These are phyloP conservation scores for Inga leiocalycina DNA, from an alignment of 306 rosid species.

Conservation along the genomic window DNA sequence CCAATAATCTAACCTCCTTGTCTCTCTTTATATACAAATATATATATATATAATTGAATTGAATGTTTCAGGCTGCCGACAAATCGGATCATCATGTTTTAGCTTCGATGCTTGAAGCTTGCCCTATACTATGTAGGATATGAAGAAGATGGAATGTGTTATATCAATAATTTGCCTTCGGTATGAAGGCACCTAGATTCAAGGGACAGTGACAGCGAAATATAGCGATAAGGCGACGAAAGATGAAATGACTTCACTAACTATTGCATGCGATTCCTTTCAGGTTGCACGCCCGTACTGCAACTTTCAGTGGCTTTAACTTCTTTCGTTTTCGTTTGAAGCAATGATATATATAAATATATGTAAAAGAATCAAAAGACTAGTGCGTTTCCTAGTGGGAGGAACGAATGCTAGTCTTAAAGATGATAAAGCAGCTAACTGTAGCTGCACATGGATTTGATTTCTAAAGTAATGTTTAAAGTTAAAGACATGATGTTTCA, in stretches of 20 bases:
- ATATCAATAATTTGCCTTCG: constrained; percentile 38
- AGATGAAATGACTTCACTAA: constrained; percentile 37
- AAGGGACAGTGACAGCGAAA: constrained; percentile 13
- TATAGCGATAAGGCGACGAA: neutral
- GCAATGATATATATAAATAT: neutral
- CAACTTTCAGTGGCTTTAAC: constrained; percentile 4
- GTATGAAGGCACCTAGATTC: constrained; percentile 35
- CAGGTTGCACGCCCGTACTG: constrained; percentile 15
- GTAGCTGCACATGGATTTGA: constrained; percentile 37
- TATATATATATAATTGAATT: neutral
- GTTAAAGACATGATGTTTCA: neutral
- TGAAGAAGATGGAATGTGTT: neutral
- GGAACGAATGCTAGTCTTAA: neutral
- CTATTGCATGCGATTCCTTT: neutral
- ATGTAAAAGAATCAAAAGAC: neutral
- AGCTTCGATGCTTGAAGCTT: neutral
- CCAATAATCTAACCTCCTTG: neutral
- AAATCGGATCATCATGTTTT: neutral
- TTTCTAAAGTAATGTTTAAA: constrained; percentile 24
- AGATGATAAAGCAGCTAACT: constrained; percentile 28
- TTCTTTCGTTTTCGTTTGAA: neutral
- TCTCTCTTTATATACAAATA: neutral
- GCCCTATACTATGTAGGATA: neutral
- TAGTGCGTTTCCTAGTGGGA: neutral
- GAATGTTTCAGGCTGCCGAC: neutral